A percentile compares a stretch with the other conserved stretches of the same genome.
Conservation (phyloP, 208 protist species). For the Leptomonas seymouri region DNA sequence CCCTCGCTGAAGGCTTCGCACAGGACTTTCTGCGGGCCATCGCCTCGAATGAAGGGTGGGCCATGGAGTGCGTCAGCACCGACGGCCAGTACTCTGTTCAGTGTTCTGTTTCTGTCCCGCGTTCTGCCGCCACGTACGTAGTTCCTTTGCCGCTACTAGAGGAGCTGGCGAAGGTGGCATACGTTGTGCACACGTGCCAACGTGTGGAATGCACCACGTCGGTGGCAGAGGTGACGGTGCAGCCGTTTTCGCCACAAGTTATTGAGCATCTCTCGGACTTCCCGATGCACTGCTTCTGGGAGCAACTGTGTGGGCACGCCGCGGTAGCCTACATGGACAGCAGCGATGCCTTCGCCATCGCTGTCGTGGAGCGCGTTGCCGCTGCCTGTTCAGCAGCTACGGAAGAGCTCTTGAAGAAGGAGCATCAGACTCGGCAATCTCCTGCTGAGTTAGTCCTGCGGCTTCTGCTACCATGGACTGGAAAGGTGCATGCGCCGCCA, state of each 20-base stretch:
- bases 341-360: background rate
- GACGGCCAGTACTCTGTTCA: background rate
- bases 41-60: background rate
- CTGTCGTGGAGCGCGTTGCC: constrained; percentile 11
- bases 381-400: background rate
- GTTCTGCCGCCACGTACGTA: background rate
- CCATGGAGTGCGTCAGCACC: background rate
- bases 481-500: background rate
- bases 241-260: background rate
- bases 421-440: background rate
- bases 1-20: constrained; percentile 19
- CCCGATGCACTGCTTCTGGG: constrained; percentile 17
- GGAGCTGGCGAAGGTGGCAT: constrained; percentile 14
- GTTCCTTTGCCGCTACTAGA: constrained; percentile 21
- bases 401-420: background rate
- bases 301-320: constrained; percentile 21
- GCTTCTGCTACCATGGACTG: background rate
- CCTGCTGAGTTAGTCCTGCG: background rate
- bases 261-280: constrained; percentile 1
- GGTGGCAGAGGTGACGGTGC: background rate
- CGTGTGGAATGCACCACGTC: no score
- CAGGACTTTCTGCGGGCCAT: constrained; percentile 1
- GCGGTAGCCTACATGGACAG: constrained; percentile 1
- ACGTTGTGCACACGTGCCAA: constrained; percentile 10
- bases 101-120: background rate